Percentiles rank a stretch among this genome's conserved stretches.
phyloP scores from a whole-genome alignment of 805 yeast species.

The Yarrowia yakushimensis region DNA sequence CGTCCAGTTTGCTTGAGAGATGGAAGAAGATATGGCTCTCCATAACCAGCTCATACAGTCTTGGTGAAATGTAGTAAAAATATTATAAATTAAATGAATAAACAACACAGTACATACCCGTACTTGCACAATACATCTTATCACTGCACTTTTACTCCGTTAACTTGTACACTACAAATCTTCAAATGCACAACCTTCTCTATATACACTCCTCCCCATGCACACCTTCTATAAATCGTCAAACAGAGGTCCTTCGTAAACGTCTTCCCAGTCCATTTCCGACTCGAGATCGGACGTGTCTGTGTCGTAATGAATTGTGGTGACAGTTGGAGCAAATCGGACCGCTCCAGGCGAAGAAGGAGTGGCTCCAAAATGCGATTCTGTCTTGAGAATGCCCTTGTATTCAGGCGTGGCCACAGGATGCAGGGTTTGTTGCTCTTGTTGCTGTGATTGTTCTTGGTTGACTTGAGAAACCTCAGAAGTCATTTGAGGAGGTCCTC shows the following conservation, averaged over 20 bases:
- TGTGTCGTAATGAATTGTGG: background rate
- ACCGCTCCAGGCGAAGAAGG: background rate
- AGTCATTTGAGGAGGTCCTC: background rate
- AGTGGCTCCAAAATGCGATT: background rate
- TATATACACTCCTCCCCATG: conserved; percentile 5
- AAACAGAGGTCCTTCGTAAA: background rate
- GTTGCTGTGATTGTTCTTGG: no score
- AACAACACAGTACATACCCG: no score
- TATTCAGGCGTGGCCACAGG: background rate
- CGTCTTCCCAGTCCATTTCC: conserved; percentile 9
- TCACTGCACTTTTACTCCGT: background rate
- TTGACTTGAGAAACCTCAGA: background rate
- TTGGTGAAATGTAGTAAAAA: no score
- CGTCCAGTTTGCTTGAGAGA: no score
- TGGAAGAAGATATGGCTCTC: no score
- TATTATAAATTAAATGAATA: no score
- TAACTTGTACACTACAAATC: background rate
- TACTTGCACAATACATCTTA: no score
- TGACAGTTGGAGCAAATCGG: background rate
- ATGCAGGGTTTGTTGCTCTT: background rate
- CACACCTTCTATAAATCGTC: background rate
- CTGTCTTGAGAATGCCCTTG: background rate
- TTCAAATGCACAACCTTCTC: background rate
- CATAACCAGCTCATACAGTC: no score
- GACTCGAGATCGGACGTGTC: background rate